Evolutionary conservation across 2,329 filamentous ascomycete genomes (phyloP), one percentile per base, ranked within the genome.

Genomic region (Fusarium hainanense): DNA sequence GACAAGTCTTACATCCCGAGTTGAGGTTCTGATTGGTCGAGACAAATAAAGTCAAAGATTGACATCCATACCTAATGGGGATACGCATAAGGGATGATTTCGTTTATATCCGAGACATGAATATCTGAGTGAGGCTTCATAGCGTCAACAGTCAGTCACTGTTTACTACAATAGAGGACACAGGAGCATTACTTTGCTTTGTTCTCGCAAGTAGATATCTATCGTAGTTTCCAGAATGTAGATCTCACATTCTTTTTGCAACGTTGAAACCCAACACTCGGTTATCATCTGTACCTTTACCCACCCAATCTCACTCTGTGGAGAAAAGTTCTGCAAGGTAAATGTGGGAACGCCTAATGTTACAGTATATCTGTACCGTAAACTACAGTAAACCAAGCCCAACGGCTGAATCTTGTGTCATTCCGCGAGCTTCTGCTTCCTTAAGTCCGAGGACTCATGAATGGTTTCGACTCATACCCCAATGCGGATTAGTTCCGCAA

Each of bases 261-360:
- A 56, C 18, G 25, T 65, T 49, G 51, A 44, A 52, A 59, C 60
- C 52, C 59, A 66, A 52, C 6, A 14, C 42, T 49, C 28, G 63
- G 28, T 13, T 66, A 66, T 66, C 54, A 61, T 42, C 49, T 34
- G 28, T 20, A 21, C 48, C 11, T 47, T 37, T 8, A 65, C 41
- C 62, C 62, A 65, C 59, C n/a, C 60, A 65, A 65, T 65, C 62
- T 65, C 60, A 40, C 37, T 32, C 21, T 44, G 61, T 65, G 60
- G 50, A 65, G 47, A 43, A 46, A 23, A 41, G n/a, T 18, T 4
- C 34, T 37, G 34, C 34, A 37, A 0, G 18, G 34, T 6, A 37
- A 37, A n/a, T 50, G 46, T 51, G 59, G 60, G 41, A 58, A 46
- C 49, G 9, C 16, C 30, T 25, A 46, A 50, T 48, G 27, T 37